Conservation (phyloP, 176 grass and related monocot genomes). For the Poa pratensis region DNA sequence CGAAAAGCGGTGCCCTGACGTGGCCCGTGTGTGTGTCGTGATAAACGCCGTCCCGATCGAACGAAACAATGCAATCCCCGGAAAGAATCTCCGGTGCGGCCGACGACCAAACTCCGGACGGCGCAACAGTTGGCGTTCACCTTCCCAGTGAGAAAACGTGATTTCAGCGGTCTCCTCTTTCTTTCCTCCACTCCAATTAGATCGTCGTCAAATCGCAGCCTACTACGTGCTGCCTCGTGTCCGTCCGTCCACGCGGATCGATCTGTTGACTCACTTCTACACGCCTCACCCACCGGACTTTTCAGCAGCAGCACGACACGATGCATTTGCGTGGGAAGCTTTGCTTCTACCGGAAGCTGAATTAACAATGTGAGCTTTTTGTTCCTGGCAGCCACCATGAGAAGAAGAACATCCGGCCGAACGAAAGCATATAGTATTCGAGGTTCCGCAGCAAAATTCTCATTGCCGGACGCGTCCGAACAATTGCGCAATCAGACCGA, state of each 20-base stretch:
- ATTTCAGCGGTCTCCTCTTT: slow-evolving; percentile 1
- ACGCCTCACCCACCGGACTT: slow-evolving; percentile 47
- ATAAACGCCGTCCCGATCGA: slow-evolving; percentile 45
- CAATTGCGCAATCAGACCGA: background rate
- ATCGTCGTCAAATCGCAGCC: background rate
- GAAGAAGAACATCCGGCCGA: background rate
- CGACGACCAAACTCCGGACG: background rate
- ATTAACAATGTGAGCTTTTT: slow-evolving; percentile 17
- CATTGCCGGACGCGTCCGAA: slow-evolving; percentile 34
- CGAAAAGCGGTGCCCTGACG: slow-evolving; percentile 14
- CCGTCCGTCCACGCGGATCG: background rate
- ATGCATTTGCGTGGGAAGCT: background rate
- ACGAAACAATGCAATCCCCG: background rate
- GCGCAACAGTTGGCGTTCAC: slow-evolving; percentile 45
- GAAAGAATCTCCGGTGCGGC: slow-evolving; percentile 52
- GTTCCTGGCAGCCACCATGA: background rate
- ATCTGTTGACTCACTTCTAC: slow-evolving; percentile 42
- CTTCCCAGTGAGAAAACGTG: background rate
- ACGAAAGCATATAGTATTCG: background rate
- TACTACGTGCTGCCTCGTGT: slow-evolving; percentile 47
- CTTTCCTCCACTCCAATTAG: background rate
- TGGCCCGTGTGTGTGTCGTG: slow-evolving; percentile 2
- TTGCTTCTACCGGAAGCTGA: background rate
- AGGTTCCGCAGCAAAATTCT: background rate
- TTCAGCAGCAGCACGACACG: slow-evolving; percentile 21